These are phyloP conservation scores for Nematodospora valgi DNA, from an alignment of 805 yeast species.

Conservation along the genomic window DNA sequence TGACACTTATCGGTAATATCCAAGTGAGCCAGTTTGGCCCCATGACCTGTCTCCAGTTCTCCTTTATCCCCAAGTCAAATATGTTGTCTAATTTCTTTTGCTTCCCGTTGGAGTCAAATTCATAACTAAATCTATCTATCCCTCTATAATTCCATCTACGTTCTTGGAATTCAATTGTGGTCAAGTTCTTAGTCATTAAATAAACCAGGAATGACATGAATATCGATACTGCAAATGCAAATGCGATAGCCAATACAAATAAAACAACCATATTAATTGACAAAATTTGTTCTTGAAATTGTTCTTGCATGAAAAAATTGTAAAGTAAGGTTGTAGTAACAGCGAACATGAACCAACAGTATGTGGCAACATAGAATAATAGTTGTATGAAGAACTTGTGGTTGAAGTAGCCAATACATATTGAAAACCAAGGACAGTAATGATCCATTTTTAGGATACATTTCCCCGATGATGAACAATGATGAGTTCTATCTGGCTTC, in stretches of 20 bases:
- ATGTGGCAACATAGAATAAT: slow-evolving; percentile 50
- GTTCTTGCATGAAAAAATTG: slow-evolving; percentile 42
- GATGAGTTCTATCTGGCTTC: slow-evolving; percentile 62
- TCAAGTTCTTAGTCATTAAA: slow-evolving; percentile 59
- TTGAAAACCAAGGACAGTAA: slow-evolving; percentile 87
- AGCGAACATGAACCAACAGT: slow-evolving; percentile 39
- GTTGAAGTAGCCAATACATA: slow-evolving; percentile 80
- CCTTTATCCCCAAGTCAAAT: slow-evolving; percentile 64
- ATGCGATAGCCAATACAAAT: slow-evolving; percentile 55
- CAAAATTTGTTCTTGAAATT: slow-evolving; percentile 39
- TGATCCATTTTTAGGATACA: slow-evolving; percentile 57
- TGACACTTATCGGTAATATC: slow-evolving; percentile 56
- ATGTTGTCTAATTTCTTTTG: slow-evolving; percentile 56
- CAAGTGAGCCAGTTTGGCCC: slow-evolving; percentile 65
- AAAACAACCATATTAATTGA: slow-evolving; percentile 61
- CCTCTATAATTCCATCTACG: slow-evolving; percentile 41
- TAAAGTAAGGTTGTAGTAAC: slow-evolving; percentile 43
- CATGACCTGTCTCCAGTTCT: slow-evolving; percentile 72
- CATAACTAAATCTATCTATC: slow-evolving; percentile 23
- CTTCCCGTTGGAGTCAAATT: slow-evolving; percentile 37
- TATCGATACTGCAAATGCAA: slow-evolving; percentile 37
- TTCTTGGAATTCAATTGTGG: slow-evolving; percentile 80
- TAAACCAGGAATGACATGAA: slow-evolving; percentile 59
- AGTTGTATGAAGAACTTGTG: slow-evolving; percentile 80
- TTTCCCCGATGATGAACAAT: slow-evolving; percentile 46